Base-by-base conservation (phyloP, 1,139 yeast genomes). In the Debaryomyces sp. region DNA sequence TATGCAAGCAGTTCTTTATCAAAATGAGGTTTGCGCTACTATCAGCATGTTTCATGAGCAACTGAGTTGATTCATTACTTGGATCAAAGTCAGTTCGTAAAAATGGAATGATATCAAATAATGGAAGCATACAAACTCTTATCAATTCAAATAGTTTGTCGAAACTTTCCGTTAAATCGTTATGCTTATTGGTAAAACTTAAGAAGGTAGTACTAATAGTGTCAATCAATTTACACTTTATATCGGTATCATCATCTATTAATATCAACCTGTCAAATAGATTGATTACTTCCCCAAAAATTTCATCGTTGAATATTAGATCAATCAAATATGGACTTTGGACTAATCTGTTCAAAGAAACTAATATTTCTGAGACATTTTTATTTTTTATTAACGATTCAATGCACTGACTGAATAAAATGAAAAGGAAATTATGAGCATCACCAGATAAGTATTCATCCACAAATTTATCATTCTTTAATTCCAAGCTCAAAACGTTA, bases 121-220 rank as follows among this genome's bases (percentile, higher is more conserved):
- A 69, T 0, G 90, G 86, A 26, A 86, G 73, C 75, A 88, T 77
- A 17, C 81, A 81, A n/a, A 91, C 77, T 55, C 96, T 76, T 41
- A 90, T 70, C 33, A 92, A 73, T 61, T 92, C 97, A 62, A 91
- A 89, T 44, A 89, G 70, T 59, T 89, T 90, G 57, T 89, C 96
- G 49, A 88, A 86, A 30, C 77, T 78, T 18, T 79, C 78, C 23
- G 83, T 67, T 23, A 44, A 40, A 15, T 56, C 59, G 9, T 50
- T 35, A 44, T 63, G 62, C 5, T 57, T 54, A 5, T 53, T 50
- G 33, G 64, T 49, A 54, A 56, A 71, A 2, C 74, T 69, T 13
- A 62, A 63, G 52, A 67, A 89, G 51, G 73, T 63, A 6, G 77
- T 75, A 38, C 78, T 72, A 0, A 88, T 79, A 35, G 85, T 82